Evolutionary conservation across 441 rosid species (phyloP).

Genomic region (Jatropha multifida): DNA sequence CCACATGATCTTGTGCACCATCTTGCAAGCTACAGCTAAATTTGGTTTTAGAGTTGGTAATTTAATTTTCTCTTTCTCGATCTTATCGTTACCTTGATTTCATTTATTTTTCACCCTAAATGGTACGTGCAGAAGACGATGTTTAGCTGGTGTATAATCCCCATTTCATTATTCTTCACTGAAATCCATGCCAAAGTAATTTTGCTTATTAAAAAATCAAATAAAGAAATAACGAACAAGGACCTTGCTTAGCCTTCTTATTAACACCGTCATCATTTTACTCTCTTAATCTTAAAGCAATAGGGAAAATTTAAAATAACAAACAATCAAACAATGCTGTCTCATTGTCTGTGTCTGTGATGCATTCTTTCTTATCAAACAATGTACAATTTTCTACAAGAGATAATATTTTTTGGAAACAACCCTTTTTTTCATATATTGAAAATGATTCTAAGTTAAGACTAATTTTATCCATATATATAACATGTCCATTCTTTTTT

Average conservation of each 20-base stretch:
- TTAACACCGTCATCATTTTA: too few relatives aligned
- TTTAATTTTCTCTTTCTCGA: conserved; percentile 19
- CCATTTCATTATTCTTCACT: conserved; percentile 36
- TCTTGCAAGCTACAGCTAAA: conserved; percentile 33
- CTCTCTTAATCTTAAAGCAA: too few relatives aligned
- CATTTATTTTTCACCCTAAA: not conserved
- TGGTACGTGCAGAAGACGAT: conserved; percentile 39
- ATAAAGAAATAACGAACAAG: not conserved
- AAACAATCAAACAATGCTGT: not conserved
- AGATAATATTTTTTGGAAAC: too few relatives aligned
- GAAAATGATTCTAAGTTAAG: too few relatives aligned
- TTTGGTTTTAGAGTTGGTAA: conserved; percentile 7
- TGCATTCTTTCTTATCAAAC: too few relatives aligned
- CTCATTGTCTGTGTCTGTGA: conserved; percentile 1
- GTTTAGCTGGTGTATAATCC: conserved; percentile 17
- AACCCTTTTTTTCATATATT: too few relatives aligned
- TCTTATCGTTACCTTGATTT: conserved; percentile 25
- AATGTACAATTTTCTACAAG: too few relatives aligned
- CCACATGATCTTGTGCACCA: conserved; percentile 28
- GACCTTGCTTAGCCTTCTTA: not conserved
- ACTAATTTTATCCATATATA: too few relatives aligned
- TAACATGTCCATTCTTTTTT: too few relatives aligned
- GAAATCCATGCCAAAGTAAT: conserved; percentile 39
- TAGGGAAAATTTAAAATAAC: too few relatives aligned
- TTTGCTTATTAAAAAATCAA: not conserved